Evolutionary conservation across 2,329 filamentous ascomycete species (phyloP).

Genomic region (Exophiala sp.): DNA sequence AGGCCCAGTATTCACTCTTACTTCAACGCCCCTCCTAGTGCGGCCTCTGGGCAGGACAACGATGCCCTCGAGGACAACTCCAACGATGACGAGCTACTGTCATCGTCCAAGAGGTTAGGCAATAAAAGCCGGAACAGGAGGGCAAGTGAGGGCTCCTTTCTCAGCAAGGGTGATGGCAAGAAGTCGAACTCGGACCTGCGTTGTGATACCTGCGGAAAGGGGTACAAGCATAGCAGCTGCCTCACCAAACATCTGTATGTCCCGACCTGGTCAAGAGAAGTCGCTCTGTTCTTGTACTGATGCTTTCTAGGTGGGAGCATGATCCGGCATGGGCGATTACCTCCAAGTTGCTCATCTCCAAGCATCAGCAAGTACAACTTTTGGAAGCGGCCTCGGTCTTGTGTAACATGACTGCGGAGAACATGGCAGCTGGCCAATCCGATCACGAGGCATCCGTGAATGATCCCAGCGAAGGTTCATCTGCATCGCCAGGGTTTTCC

Average conservation of each 20-base stretch:
- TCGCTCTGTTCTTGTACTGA: slow-evolving; percentile 31
- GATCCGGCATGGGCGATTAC: slow-evolving; percentile 96
- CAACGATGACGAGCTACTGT: slow-evolving; percentile 40
- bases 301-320: slow-evolving; percentile 82
- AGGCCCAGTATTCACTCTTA: slow-evolving; percentile 40
- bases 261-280: slow-evolving; percentile 25
- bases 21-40: slow-evolving; percentile 34
- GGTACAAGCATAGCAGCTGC: slow-evolving; percentile 99
- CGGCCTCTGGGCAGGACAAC: slow-evolving; percentile 37
- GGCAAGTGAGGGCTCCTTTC: slow-evolving; percentile 79
- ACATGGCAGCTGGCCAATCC: slow-evolving; percentile 60
- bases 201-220: slow-evolving; percentile 97
- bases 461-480: slow-evolving; percentile 73
- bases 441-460: slow-evolving; percentile 61
- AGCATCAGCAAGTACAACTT: slow-evolving; percentile 97
- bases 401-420: slow-evolving; percentile 74
- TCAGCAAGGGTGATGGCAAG: slow-evolving; percentile 70
- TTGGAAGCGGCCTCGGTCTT: slow-evolving; percentile 95
- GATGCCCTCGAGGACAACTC: slow-evolving; percentile 28
- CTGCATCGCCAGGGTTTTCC: slow-evolving; percentile 73
- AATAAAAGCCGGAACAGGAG: slow-evolving; percentile 54
- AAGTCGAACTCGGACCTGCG: slow-evolving; percentile 80
- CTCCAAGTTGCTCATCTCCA: slow-evolving; percentile 95
- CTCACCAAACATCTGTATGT: slow-evolving; percentile 99
- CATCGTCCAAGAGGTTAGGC: slow-evolving; percentile 43